A percentile compares a stretch with the other conserved stretches of the same genome.
These are phyloP conservation scores for Eutrema salsugineum DNA, from an alignment of 441 rosid species.

Conservation along the genomic window DNA sequence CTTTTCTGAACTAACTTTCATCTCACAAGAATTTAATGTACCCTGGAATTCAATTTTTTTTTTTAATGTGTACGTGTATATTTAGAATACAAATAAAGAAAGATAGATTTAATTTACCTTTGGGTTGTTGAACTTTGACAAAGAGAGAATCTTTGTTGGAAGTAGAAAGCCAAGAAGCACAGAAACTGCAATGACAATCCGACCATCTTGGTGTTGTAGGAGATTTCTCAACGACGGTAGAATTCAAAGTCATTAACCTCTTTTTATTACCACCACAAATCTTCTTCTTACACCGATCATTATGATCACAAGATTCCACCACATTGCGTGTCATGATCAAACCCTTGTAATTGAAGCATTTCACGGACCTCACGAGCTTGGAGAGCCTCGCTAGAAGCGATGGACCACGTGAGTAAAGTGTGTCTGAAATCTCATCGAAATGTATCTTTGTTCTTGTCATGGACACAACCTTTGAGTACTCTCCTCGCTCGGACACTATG, in stretches of 20 bases:
- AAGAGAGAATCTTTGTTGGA: slow-evolving; percentile 56
- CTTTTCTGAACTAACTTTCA: not conserved
- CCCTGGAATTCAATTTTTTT: not conserved
- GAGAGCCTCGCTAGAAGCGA: slow-evolving; percentile 59
- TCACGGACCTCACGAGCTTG: slow-evolving; percentile 39
- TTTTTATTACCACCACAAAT: slow-evolving; percentile 21
- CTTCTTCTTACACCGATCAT: slow-evolving; percentile 30
- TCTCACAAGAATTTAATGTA: not conserved
- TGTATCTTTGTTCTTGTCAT: slow-evolving; percentile 44
- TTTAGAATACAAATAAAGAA: not conserved
- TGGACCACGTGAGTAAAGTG: slow-evolving; percentile 72
- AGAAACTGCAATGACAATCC: slow-evolving; percentile 73
- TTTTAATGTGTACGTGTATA: not conserved
- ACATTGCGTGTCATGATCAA: slow-evolving; percentile 24
- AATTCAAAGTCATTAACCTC: slow-evolving; percentile 50
- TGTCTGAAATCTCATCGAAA: slow-evolving; percentile 87
- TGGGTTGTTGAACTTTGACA: slow-evolving; percentile 63
- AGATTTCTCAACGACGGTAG: slow-evolving; percentile 76
- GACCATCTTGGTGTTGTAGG: slow-evolving; percentile 82
- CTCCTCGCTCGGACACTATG: slow-evolving; percentile 71
- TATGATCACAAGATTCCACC: slow-evolving; percentile 37
- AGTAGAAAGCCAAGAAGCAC: slow-evolving; percentile 65
- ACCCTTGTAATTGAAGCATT: slow-evolving; percentile 25
- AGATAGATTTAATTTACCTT: slow-evolving; percentile 42
- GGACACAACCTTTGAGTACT: slow-evolving; percentile 63